A percentile compares a stretch with the other conserved stretches of the same genome.
Evolutionary conservation across 2,329 filamentous ascomycete genomes (phyloP).

Genomic region (Coleophoma cylindrospora): DNA sequence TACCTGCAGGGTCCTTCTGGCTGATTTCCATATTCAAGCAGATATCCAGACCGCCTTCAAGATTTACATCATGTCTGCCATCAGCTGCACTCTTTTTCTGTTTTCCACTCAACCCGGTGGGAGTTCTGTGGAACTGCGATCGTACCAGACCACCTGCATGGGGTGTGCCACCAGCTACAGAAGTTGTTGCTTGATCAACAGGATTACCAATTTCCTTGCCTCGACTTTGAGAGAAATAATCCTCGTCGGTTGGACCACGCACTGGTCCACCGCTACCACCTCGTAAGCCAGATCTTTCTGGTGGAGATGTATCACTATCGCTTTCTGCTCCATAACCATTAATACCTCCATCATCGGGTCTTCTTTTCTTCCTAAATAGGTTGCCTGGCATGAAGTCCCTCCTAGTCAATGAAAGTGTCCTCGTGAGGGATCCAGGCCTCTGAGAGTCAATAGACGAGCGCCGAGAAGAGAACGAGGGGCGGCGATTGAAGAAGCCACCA

Average conservation of each 20-base stretch:
- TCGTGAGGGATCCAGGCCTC: slow-evolving; percentile 37
- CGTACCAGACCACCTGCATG: slow-evolving; percentile 7
- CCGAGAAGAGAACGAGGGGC: slow-evolving; percentile 31
- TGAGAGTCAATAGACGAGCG: slow-evolving; percentile 33
- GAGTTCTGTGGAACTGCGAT: slow-evolving; percentile 56
- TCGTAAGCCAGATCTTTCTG: slow-evolving; percentile 18
- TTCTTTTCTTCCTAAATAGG: slow-evolving; percentile 39
- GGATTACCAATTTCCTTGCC: slow-evolving; percentile 6
- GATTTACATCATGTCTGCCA: slow-evolving; percentile 56
- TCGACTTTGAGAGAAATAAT: slow-evolving; percentile 38
- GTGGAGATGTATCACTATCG: slow-evolving; percentile 30
- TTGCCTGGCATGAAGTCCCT: slow-evolving; percentile 40
- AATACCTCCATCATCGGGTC: slow-evolving; percentile 42
- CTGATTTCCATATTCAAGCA: slow-evolving; percentile 87
- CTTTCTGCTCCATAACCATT: slow-evolving; percentile 47
- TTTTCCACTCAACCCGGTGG: slow-evolving; percentile 64
- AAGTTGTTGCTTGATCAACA: slow-evolving; percentile 14
- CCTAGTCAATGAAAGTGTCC: slow-evolving; percentile 57
- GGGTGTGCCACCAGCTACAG: slow-evolving; percentile 13
- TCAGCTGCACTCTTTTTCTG: slow-evolving; percentile 47
- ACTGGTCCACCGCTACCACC: slow-evolving; percentile 31
- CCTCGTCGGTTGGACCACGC: slow-evolving; percentile 39
- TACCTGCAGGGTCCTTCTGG: slow-evolving; percentile 77
- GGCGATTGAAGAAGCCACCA: slow-evolving; percentile 33
- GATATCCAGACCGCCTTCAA: slow-evolving; percentile 81